These are phyloP conservation scores for Carex littledalei DNA, from an alignment of 176 grass and related monocot genomes.

Conservation along the genomic window DNA sequence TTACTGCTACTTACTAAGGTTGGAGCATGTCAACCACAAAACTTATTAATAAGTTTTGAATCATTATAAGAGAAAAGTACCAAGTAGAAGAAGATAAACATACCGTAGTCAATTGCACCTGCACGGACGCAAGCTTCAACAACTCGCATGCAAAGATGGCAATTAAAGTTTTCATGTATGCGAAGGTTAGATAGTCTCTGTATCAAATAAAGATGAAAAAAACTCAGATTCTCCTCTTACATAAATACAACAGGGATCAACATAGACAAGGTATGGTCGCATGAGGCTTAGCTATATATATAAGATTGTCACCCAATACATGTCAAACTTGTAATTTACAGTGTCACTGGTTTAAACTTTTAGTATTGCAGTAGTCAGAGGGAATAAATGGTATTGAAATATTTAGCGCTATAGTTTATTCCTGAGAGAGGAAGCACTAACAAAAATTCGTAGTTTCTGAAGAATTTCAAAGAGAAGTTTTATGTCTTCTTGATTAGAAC, in stretches of 20 bases:
- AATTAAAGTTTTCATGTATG: slow-evolving; percentile 93
- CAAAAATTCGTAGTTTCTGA: slow-evolving; percentile 84
- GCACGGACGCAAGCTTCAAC: slow-evolving; percentile 76
- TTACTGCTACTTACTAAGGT: background rate
- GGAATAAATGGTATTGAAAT: background rate
- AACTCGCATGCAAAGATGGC: slow-evolving; percentile 90
- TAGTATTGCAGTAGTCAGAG: background rate
- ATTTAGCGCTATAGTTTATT: background rate
- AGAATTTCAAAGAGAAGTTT: slow-evolving; percentile 81
- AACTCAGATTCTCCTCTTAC: slow-evolving; percentile 10
- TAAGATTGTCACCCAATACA: background rate
- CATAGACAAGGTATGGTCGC: background rate
- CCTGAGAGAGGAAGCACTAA: slow-evolving; percentile 31
- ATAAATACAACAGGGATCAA: slow-evolving; percentile 12
- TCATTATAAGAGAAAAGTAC: background rate
- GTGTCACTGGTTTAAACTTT: background rate
- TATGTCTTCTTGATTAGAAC: slow-evolving; percentile 72
- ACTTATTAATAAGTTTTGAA: background rate
- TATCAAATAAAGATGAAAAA: slow-evolving; percentile 16
- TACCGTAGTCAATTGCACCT: slow-evolving; percentile 72
- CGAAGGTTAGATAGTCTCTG: slow-evolving; percentile 89
- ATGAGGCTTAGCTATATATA: background rate
- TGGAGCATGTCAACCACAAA: background rate
- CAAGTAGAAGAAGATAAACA: slow-evolving; percentile 20
- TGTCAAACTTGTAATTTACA: background rate